Conservation (phyloP, 1,284 basidiomycete species). For the Papiliotrema fonsecae region DNA sequence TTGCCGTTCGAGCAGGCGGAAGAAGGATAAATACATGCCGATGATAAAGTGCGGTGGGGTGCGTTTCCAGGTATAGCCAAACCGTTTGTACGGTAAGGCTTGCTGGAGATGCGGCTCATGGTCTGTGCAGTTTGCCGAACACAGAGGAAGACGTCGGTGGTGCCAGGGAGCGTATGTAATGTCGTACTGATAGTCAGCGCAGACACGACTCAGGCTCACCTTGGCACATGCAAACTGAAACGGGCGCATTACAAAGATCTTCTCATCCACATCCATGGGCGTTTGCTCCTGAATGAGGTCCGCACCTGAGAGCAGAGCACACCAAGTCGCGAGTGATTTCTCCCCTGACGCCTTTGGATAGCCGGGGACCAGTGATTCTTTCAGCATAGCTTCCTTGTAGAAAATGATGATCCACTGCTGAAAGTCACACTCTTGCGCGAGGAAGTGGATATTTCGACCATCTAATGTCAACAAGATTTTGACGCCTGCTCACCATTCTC, state of each 20-base stretch:
- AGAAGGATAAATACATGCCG: conserved; percentile 32
- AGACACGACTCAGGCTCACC: conserved; percentile 24
- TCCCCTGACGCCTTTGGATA: conserved; percentile 44
- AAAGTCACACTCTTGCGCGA: conserved; percentile 40
- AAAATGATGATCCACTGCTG: conserved; percentile 38
- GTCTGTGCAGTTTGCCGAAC: conserved; percentile 19
- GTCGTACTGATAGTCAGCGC: conserved; percentile 42
- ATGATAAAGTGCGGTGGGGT: conserved; percentile 36
- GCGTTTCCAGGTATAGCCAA: conserved; percentile 39
- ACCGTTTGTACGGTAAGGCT: conserved; percentile 36
- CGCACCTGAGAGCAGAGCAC: conserved; percentile 30
- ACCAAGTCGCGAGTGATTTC: conserved; percentile 38
- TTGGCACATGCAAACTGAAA: conserved; percentile 54
- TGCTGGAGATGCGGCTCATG: conserved; percentile 20
- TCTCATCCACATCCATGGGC: conserved; percentile 49
- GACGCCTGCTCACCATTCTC: conserved; percentile 47
- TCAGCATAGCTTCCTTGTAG: conserved; percentile 43
- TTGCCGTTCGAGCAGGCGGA: conserved; percentile 38
- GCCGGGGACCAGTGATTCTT: conserved; percentile 45
- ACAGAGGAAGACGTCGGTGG: conserved; percentile 42
- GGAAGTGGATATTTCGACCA: conserved; percentile 43
- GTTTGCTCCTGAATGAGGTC: conserved; percentile 35
- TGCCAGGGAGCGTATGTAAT: conserved; percentile 51
- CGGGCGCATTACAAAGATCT: conserved; percentile 52
- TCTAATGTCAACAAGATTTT: conserved; percentile 25